Conservation (phyloP, 2,329 filamentous ascomycete genomes). For the Alternaria sp. region DNA sequence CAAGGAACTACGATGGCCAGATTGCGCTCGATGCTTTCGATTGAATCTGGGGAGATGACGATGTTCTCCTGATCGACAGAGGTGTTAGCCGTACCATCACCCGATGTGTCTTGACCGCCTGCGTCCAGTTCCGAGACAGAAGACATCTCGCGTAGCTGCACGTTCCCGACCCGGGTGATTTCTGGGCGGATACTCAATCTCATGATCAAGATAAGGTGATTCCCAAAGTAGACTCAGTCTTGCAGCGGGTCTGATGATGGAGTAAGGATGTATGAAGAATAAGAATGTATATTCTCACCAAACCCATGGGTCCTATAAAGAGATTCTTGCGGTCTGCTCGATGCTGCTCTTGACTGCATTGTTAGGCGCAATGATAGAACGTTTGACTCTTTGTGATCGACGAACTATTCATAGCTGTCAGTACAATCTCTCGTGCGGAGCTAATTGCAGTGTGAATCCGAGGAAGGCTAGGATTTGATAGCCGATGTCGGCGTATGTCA, state of each 20-base stretch:
- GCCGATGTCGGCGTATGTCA: neutral
- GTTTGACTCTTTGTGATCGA: neutral
- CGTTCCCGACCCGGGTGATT: conserved; percentile 11
- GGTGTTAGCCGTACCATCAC: neutral
- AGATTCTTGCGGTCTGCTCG: neutral
- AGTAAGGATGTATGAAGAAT: neutral
- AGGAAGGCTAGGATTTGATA: neutral
- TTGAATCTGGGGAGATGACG: conserved; percentile 6
- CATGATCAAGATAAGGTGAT: neutral
- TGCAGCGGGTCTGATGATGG: neutral
- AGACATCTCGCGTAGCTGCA: conserved; percentile 13
- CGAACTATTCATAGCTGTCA: neutral
- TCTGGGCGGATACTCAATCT: neutral
- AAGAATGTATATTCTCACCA: neutral
- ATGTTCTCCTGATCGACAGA: neutral
- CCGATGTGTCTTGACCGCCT: neutral
- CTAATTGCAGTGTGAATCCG: neutral
- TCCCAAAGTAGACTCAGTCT: neutral
- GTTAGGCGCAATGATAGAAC: neutral
- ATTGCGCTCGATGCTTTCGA: conserved; percentile 10
- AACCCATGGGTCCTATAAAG: neutral
- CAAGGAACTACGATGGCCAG: conserved; percentile 22
- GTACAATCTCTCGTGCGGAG: neutral
- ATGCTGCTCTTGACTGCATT: neutral
- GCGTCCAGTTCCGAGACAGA: conserved; percentile 20